Conservation (phyloP, 768 basidiomycete genomes). For the Calocera viscosa region DNA sequence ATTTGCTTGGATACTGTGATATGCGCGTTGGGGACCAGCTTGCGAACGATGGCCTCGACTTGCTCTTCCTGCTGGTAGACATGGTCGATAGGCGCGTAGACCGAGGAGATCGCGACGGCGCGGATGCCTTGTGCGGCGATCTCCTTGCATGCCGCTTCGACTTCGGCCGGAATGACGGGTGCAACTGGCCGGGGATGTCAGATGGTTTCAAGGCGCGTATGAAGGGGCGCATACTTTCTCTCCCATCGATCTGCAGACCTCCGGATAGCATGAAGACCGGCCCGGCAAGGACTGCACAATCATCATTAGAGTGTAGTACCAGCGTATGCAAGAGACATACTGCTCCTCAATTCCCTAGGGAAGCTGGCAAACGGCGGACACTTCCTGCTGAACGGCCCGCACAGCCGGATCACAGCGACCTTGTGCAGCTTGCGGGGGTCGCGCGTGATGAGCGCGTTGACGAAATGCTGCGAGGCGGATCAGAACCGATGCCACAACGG, state of each 20-base stretch:
- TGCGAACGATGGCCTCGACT: constrained; percentile 8
- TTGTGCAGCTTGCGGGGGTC: constrained; percentile 40
- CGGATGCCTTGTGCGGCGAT: constrained; percentile 9
- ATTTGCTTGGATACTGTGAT: background rate
- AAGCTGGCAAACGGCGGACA: constrained; percentile 48
- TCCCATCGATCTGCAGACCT: background rate
- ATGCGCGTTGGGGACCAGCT: constrained; percentile 7
- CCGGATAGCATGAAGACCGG: background rate
- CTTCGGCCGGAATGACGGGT: background rate
- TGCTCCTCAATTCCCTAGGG: constrained; percentile 27
- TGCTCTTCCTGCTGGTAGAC: constrained; percentile 14
- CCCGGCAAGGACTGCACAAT: background rate
- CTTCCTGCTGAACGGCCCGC: constrained; percentile 42
- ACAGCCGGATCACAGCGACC: constrained; percentile 53
- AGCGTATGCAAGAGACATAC: background rate
- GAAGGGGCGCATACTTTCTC: background rate
- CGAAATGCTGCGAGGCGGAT: constrained; percentile 31
- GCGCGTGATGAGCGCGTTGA: constrained; percentile 51
- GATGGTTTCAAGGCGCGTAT: background rate
- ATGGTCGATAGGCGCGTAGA: constrained; percentile 14
- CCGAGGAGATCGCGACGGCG: constrained; percentile 8
- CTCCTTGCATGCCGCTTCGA: background rate
- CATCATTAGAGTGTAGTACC: too few relatives aligned
- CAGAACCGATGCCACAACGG: too few relatives aligned
- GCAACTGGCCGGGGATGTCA: background rate